Conservation (phyloP, 805 yeast species). For the Yamadazyma laniorum region DNA sequence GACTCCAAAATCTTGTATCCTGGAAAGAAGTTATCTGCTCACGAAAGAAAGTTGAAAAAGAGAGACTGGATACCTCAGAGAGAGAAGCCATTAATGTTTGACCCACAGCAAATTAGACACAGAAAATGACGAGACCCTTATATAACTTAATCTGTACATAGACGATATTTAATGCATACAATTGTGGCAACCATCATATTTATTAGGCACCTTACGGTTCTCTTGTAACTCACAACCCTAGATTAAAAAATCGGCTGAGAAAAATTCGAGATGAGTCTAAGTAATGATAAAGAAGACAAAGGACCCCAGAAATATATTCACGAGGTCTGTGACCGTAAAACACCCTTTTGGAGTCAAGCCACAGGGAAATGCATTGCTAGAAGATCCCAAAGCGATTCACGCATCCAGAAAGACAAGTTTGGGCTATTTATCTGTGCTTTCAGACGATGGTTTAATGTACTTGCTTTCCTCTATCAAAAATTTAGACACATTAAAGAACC, state of each 20-base stretch:
- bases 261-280: conserved; percentile 5
- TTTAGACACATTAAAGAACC: conserved; percentile 45
- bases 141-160: not conserved
- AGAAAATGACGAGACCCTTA: conserved; percentile 13
- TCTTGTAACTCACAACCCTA: too few relatives aligned
- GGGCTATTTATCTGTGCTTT: conserved; percentile 52
- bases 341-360: conserved; percentile 80
- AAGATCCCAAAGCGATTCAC: conserved; percentile 15
- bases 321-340: conserved; percentile 31
- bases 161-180: not conserved
- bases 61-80: conserved; percentile 47
- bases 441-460: conserved; percentile 66
- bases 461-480: conserved; percentile 39
- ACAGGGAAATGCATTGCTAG: conserved; percentile 59
- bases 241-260: not conserved
- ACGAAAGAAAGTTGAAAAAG: conserved; percentile 28
- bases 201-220: too few relatives aligned
- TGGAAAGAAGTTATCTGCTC: conserved; percentile 51
- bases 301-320: conserved; percentile 18
- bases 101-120: conserved; percentile 21
- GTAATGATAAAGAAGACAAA: conserved; percentile 8
- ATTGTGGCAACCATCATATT: too few relatives aligned
- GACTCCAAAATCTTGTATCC: conserved; percentile 69
- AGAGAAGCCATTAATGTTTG: conserved; percentile 40
- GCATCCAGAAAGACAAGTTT: conserved; percentile 32